Evolutionary conservation across 306 rosid genomes (phyloP), one percentile per base, ranked within the genome.

Genomic region (Rubus parviflorus): DNA sequence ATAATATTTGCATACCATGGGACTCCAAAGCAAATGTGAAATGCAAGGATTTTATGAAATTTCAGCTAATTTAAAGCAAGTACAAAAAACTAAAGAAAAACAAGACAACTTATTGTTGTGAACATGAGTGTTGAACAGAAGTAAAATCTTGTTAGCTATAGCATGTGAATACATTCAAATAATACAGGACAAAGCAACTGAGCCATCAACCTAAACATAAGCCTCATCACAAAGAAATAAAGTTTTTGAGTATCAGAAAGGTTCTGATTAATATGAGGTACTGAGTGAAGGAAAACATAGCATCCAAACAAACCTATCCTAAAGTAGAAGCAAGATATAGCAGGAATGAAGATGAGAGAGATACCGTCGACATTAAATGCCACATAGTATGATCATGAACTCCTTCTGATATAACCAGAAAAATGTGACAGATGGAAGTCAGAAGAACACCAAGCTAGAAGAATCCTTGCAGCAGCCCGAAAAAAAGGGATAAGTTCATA

Each of bases 331-430:
- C 35, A 61, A 11, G 17, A 54, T 37, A 61, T 17, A 30, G 43
- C 6, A 47, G 69, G 7, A 65, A 70, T 47, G 63, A 57, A 75
- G 15, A 46, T 30, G 71, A 60, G 65, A 56, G 65, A 63, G 72
- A 20, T 83, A 93, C 98, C 80, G 94, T 93, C n/a, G 79, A 86
- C 92, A 91, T 88, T 79, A 93, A 84, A 40, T 77, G 89, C 98
- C 98, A 93, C 96, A 87, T 82, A 84, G 77, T 86, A 73, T 80
- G 81, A 70, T 90, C 96, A 70, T 87, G 91, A 75, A 86, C 91
- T 84, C 97, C 98, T 45, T 93, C 97, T 0, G 98, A 91, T 70
- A 93, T 89, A 83, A 91, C 97, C 88, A 90, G 87, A 78, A 93
- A 30, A 81, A 90, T 72, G 81, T 93, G 90, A 74, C 97, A 93